Base-by-base conservation (phyloP, 1,139 yeast species). In the Kodamaea sp. region DNA sequence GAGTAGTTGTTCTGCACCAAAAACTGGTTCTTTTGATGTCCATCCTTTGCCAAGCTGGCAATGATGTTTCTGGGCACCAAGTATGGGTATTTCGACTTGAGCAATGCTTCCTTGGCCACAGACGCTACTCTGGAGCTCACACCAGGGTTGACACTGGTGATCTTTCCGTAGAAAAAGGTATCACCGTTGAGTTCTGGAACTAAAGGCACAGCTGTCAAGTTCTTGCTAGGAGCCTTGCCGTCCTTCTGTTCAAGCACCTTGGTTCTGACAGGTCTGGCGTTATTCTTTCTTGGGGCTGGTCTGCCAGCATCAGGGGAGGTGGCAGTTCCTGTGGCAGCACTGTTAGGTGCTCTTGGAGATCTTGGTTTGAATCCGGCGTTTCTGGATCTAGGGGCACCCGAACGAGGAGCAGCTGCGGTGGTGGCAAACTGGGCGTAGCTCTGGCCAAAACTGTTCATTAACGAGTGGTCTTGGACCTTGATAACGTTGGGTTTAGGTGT, bases 11-110 rank as follows among this genome's bases (percentile, higher is more conserved):
- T 59, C 35, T 60, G 66, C 36, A 67, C 55, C 35, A 70, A 48
- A 43, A 64, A 70, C 43, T 46, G 50, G 50, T 65, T 68, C 15
- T 43, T 31, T 11, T 52, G 47, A n/a, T n/a, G n/a, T 13, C 43
- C 34, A 19, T 58, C 59, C 13, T 56, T 56, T 15, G 61, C 60
- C 26, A 58, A 38, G 28, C 42, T 37, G 19, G 61, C 64, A 27
- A 70, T 56, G 22, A 70, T 50, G 8, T 54, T 39, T 42, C 50
- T 58, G n/a, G 76, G 75, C 39, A 70, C 54, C 42, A 54, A 49
- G 53, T 56, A 70, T 9, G 76, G 76, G 48, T 69, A 70, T 31
- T 67, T 66, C 19, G 75, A 68, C 32, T 58, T 55, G 34, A 63
- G 44, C 43, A 70, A 61, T 20, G 61, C 53, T 30, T 64, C 62